Percentiles rank a stretch among this genome's conserved stretches.
These are phyloP conservation scores for Tylopilus vinaceipallidus DNA, from an alignment of 768 basidiomycete species.

Conservation along the genomic window DNA sequence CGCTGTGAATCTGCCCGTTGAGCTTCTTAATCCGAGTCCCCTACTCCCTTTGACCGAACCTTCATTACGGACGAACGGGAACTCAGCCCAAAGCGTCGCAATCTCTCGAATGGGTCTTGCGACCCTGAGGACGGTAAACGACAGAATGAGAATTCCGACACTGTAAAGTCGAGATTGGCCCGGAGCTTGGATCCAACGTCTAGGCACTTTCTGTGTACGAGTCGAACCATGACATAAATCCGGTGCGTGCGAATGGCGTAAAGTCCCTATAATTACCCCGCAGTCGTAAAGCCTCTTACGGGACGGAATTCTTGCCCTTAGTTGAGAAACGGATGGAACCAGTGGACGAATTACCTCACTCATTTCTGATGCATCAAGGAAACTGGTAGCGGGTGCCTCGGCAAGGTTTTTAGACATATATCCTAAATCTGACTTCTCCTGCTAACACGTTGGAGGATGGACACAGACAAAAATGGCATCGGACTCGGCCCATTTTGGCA, in stretches of 20 bases:
- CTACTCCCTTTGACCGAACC: conserved; percentile 9
- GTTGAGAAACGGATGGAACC: conserved; percentile 2
- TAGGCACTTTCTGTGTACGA: not conserved
- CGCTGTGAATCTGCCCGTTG: conserved; percentile 15
- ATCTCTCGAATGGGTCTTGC: conserved; percentile 11
- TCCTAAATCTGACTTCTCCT: not conserved
- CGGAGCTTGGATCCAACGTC: conserved; percentile 1
- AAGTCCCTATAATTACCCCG: conserved; percentile 26
- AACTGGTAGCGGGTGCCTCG: conserved; percentile 2
- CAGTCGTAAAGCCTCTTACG: conserved; percentile 15
- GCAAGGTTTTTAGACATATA: not conserved
- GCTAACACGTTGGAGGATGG: not conserved
- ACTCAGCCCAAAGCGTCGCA: conserved; percentile 9
- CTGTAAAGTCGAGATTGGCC: not conserved
- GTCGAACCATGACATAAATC: not conserved
- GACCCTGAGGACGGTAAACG: conserved; percentile 5
- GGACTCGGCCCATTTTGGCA: not conserved
- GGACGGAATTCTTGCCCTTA: conserved; percentile 1
- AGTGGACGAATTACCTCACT: conserved; percentile 3
- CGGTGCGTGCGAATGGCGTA: conserved; percentile 15
- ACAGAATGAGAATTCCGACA: not conserved
- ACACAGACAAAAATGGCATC: not conserved
- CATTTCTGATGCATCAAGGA: not conserved
- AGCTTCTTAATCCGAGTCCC: conserved; percentile 14
- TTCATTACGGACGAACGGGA: conserved; percentile 24